These are phyloP conservation scores for Telfairia occidentalis DNA, from an alignment of 331 rosid species.

Conservation along the genomic window DNA sequence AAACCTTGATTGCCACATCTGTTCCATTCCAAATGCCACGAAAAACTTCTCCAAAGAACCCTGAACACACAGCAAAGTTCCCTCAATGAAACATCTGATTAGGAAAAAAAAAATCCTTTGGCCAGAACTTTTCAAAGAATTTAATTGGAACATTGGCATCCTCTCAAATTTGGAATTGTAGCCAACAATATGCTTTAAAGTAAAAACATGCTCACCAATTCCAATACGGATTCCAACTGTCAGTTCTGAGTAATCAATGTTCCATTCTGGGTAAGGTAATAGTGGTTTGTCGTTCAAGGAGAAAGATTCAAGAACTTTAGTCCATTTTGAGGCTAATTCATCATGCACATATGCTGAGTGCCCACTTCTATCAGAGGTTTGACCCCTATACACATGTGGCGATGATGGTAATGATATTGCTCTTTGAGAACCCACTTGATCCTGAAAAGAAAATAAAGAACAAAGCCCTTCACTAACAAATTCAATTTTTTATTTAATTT, in stretches of 20 bases:
- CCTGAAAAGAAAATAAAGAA: constrained; percentile 27
- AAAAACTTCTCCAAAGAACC: constrained; percentile 98
- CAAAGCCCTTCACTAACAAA: constrained; percentile 16
- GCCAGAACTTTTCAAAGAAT: not conserved
- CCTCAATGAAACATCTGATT: not conserved
- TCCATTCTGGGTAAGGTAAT: constrained; percentile 82
- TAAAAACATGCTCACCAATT: constrained; percentile 49
- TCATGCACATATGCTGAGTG: constrained; percentile 40
- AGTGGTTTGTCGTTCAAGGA: constrained; percentile 62
- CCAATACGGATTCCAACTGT: constrained; percentile 95
- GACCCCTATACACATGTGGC: constrained; percentile 72
- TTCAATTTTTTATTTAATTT: constrained; percentile 18
- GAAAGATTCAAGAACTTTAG: constrained; percentile 66
- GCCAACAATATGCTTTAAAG: not conserved
- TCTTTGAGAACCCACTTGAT: constrained; percentile 53
- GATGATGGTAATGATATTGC: constrained; percentile 91
- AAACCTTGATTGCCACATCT: constrained; percentile 92
- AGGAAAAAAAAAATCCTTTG: not conserved
- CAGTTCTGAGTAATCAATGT: constrained; percentile 79
- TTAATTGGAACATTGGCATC: not conserved
- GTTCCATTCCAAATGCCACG: constrained; percentile 97
- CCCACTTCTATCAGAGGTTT: constrained; percentile 48
- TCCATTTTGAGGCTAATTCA: constrained; percentile 72
- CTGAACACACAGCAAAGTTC: constrained; percentile 22
- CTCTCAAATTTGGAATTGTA: constrained; percentile 3